Conservation (phyloP, 2,329 filamentous ascomycete species). For the Alternaria ventricosa region DNA sequence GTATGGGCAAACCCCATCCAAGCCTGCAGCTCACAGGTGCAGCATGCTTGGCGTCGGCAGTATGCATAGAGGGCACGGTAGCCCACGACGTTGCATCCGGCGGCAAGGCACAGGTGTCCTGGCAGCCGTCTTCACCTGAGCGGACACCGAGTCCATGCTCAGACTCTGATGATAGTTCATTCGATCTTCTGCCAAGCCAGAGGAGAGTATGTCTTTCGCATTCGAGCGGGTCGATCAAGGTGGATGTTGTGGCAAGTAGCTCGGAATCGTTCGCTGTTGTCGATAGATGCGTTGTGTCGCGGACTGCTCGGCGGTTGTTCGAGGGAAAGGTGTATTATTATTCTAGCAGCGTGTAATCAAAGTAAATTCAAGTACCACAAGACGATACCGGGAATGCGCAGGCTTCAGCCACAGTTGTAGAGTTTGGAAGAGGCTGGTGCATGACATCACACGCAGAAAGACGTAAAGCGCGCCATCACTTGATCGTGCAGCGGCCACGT, state of each 20-base stretch:
- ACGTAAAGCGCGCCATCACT: slow-evolving; percentile 21
- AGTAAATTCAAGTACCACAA: neutral
- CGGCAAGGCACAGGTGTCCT: neutral
- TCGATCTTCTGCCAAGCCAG: slow-evolving; percentile 2
- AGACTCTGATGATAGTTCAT: slow-evolving; percentile 2
- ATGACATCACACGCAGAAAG: slow-evolving; percentile 22
- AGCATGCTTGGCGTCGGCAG: slow-evolving; percentile 38
- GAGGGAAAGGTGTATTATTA: slow-evolving; percentile 40
- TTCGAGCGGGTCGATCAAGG: slow-evolving; percentile 34
- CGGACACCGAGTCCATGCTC: slow-evolving; percentile 19
- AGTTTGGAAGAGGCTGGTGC: neutral
- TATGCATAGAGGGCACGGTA: slow-evolving; percentile 37
- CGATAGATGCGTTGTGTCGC: slow-evolving; percentile 37
- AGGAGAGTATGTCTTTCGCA: slow-evolving; percentile 25
- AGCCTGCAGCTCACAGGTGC: slow-evolving; percentile 44
- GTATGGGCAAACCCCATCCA: slow-evolving; percentile 43
- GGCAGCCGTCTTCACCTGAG: slow-evolving; percentile 10
- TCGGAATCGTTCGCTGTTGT: slow-evolving; percentile 25
- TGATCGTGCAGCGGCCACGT: slow-evolving; percentile 18
- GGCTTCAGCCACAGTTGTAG: neutral
- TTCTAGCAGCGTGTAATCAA: neutral
- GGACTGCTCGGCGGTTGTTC: slow-evolving; percentile 43
- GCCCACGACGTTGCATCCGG: slow-evolving; percentile 21
- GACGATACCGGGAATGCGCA: neutral
- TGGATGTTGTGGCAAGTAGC: slow-evolving; percentile 27